Evolutionary conservation across 2,329 filamentous ascomycete genomes (phyloP).

Genomic region (Colletotrichum costaricense): DNA sequence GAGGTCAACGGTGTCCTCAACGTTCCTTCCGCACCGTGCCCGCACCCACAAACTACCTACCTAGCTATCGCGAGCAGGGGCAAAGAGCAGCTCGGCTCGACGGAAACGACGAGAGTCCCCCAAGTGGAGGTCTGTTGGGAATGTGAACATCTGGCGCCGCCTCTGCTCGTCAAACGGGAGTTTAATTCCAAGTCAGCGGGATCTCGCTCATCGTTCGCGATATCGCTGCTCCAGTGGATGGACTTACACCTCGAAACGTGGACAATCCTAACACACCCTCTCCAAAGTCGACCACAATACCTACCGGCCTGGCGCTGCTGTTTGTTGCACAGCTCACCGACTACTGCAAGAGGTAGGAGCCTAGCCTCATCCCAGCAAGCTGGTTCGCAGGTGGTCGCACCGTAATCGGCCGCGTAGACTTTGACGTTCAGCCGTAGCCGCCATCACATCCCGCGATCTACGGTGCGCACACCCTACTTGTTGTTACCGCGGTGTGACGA

Average conservation of each 20-base stretch:
- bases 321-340: constrained; percentile 1
- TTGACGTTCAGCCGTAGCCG: constrained; percentile 19
- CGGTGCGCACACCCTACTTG: constrained; percentile 8
- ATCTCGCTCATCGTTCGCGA: neutral
- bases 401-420: constrained; percentile 7
- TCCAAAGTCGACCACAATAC: neutral
- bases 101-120: neutral
- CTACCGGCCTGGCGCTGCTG: neutral
- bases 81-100: neutral
- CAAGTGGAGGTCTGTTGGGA: neutral
- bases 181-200: neutral
- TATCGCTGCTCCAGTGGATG: neutral
- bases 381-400: constrained; percentile 27
- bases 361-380: constrained; percentile 17
- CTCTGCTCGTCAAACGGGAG: neutral
- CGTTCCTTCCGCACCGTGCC: neutral
- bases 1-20: neutral
- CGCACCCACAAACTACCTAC: neutral
- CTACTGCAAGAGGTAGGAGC: constrained; percentile 1
- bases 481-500: constrained; percentile 5
- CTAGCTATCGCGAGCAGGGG: neutral
- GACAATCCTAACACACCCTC: neutral
- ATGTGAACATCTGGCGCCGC: neutral
- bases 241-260: constrained; percentile 7
- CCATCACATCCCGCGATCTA: constrained; percentile 20